Percentiles rank a stretch among this genome's conserved stretches.
Evolutionary conservation across 2,329 filamentous ascomycete species (phyloP).

Genomic region (Exophiala mesophila): DNA sequence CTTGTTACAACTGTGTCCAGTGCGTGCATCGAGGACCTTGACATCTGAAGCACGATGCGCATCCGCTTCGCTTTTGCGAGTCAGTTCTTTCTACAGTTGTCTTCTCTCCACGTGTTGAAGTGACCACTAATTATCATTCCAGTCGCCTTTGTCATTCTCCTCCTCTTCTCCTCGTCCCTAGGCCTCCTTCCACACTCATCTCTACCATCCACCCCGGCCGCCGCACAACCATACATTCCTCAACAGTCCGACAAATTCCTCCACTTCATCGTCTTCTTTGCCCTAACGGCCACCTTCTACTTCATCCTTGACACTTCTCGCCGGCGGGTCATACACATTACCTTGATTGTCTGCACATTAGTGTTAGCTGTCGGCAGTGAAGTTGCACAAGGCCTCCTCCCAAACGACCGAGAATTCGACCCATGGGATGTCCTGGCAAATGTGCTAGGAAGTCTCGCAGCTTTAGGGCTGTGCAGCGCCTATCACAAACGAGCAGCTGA

Average conservation of each 20-base stretch:
- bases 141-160: constrained; percentile 64
- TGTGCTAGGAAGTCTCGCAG: constrained; percentile 68
- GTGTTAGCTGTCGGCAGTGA: constrained; percentile 52
- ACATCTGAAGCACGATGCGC: constrained; percentile 68
- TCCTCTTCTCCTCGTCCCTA: constrained; percentile 71
- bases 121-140: constrained; percentile 19
- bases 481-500: constrained; percentile 97
- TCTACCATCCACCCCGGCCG: constrained; percentile 27
- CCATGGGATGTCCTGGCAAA: constrained; percentile 85
- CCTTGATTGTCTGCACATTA: constrained; percentile 72
- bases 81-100: constrained; percentile 41
- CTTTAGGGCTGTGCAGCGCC: constrained; percentile 72
- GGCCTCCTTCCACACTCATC: constrained; percentile 60
- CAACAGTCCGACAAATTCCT: constrained; percentile 83
- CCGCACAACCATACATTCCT: constrained; percentile 41
- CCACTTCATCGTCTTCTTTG: constrained; percentile 83
- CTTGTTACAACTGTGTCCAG: too few relatives aligned
- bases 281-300: constrained; percentile 81
- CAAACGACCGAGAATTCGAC: constrained; percentile 68
- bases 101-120: too few relatives aligned
- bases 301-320: constrained; percentile 93
- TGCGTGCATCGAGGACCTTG: too few relatives aligned
- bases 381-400: constrained; percentile 59
- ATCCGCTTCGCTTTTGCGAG: constrained; percentile 86
- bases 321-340: constrained; percentile 77